Percentiles rank a stretch among this genome's conserved stretches.
Evolutionary conservation across 176 grass and related monocot genomes (phyloP).

Genomic region (Bromus sterilis): DNA sequence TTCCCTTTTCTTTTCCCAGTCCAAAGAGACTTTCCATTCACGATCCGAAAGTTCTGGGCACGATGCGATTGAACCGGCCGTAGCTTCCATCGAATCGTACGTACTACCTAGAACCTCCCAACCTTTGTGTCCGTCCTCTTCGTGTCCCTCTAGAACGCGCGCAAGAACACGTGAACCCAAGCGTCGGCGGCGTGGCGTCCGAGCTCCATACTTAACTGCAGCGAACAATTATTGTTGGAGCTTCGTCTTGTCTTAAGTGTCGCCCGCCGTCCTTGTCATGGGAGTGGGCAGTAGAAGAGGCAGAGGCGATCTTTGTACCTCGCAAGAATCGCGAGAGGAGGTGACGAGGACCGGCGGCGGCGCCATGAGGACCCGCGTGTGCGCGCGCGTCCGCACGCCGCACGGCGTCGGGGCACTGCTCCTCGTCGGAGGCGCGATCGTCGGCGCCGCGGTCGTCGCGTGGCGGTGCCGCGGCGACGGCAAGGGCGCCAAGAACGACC

Average conservation of each 20-base stretch:
- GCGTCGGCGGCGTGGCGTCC: neutral
- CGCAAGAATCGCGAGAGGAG: neutral
- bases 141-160: slow-evolving; percentile 19
- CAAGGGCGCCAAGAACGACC: neutral
- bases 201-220: neutral
- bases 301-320: neutral
- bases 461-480: slow-evolving; percentile 5
- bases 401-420: slow-evolving; percentile 31
- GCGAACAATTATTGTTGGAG: neutral
- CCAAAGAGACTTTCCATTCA: neutral
- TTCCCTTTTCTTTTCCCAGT: neutral
- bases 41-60: slow-evolving; percentile 26
- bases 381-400: slow-evolving; percentile 13
- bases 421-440: slow-evolving; percentile 31
- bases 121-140: neutral
- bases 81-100: neutral
- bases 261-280: slow-evolving; percentile 15
- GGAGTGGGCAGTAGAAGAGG: neutral
- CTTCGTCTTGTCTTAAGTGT: neutral
- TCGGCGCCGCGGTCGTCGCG: slow-evolving; percentile 28
- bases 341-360: neutral
- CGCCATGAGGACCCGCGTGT: slow-evolving; percentile 31
- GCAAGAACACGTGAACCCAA: slow-evolving; percentile 23
- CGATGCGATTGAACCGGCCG: slow-evolving; percentile 6
- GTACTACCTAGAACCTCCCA: slow-evolving; percentile 22